Evolutionary conservation across 805 yeast species (phyloP).

Genomic region (Yarrowia divulgata): DNA sequence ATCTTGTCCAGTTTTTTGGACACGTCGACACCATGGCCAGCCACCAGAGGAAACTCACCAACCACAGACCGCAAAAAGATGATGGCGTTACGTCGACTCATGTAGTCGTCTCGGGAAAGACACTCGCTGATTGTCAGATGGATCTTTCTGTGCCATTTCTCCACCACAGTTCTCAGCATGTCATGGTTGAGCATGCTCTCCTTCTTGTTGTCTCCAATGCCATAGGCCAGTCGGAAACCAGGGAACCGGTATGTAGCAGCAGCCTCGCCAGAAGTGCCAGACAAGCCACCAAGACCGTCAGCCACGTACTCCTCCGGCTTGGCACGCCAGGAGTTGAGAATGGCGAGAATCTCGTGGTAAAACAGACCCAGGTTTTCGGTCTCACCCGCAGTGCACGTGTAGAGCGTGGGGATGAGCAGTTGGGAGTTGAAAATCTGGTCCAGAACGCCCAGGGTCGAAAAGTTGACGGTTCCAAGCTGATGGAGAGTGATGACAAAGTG

Average conservation of each 20-base stretch:
- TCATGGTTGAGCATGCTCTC: constrained; percentile 48
- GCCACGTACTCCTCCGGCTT: constrained; percentile 49
- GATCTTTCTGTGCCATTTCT: constrained; percentile 62
- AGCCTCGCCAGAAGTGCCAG: constrained; percentile 20
- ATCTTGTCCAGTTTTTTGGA: constrained; percentile 58
- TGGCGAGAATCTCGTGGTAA: constrained; percentile 60
- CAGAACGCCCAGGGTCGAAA: constrained; percentile 53
- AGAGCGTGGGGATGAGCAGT: constrained; percentile 64
- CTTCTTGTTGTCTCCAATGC: constrained; percentile 40
- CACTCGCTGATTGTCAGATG: constrained; percentile 56
- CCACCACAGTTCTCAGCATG: constrained; percentile 55
- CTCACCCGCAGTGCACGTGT: constrained; percentile 75
- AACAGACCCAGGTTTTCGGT: constrained; percentile 85
- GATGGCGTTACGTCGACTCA: constrained; percentile 81
- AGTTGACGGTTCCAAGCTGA: constrained; percentile 52
- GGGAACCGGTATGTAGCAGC: constrained; percentile 43
- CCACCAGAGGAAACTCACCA: constrained; percentile 69
- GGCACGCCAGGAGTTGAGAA: constrained; percentile 58
- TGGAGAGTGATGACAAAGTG: constrained; percentile 65
- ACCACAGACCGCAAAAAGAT: constrained; percentile 73
- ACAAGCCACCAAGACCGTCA: constrained; percentile 45
- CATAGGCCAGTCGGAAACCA: constrained; percentile 44
- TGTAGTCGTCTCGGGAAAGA: constrained; percentile 64
- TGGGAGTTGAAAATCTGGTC: constrained; percentile 58
- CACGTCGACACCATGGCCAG: constrained; percentile 67